Conservation (phyloP, 148 eudicot genomes). For the Pharnaceum exiguum region DNA sequence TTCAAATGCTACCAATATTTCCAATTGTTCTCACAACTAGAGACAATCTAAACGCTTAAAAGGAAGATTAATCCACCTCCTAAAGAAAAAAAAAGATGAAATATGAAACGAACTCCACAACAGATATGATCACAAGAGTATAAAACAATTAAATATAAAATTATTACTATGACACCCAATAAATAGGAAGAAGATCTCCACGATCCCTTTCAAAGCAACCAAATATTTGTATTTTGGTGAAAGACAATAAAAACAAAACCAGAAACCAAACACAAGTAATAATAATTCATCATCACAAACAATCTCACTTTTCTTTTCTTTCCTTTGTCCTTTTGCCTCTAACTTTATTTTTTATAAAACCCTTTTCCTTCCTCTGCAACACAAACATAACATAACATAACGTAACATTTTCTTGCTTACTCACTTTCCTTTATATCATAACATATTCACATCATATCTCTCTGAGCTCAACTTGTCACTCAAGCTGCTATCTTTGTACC, state of each 20-base stretch:
- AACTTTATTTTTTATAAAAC: slow-evolving; percentile 17
- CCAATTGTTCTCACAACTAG: too few species aligned
- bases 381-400: neutral
- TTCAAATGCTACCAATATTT: too few species aligned
- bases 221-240: slow-evolving; percentile 14
- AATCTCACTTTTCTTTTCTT: neutral
- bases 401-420: neutral
- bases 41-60: too few species aligned
- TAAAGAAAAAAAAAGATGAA: too few species aligned
- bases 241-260: slow-evolving; percentile 12
- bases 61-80: too few species aligned
- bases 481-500: neutral
- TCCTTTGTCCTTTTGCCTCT: neutral
- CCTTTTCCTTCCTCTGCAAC: neutral
- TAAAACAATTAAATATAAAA: too few species aligned
- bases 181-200: slow-evolving; percentile 16
- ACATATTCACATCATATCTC: neutral
- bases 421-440: neutral
- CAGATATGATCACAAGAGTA: too few species aligned
- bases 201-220: slow-evolving; percentile 24
- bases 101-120: too few species aligned
- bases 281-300: slow-evolving; percentile 3
- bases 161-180: slow-evolving; percentile 14
- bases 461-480: neutral
- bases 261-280: neutral